These are phyloP conservation scores for Penicillium sp. DNA, from an alignment of 2,329 filamentous ascomycete species.

Conservation along the genomic window DNA sequence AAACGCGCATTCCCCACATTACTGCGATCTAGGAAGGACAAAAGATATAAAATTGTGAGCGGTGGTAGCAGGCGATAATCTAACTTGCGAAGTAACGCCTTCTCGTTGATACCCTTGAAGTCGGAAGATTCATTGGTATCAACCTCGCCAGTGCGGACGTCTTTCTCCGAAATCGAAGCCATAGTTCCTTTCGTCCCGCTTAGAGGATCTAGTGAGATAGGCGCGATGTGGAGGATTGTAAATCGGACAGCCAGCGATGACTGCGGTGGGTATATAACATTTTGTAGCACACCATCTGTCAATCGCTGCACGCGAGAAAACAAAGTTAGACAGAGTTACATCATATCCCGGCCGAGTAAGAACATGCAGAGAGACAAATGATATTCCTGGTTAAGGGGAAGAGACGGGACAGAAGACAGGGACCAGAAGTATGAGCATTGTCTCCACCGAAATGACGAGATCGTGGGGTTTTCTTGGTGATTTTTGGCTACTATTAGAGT, in stretches of 20 bases:
- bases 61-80: constrained; percentile 48
- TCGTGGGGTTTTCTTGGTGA: neutral
- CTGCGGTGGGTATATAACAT: neutral
- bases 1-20: constrained; percentile 9
- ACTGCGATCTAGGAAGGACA: constrained; percentile 4
- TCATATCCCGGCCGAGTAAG: neutral
- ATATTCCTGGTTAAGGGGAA: neutral
- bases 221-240: neutral
- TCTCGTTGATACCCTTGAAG: constrained; percentile 36
- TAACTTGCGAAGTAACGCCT: constrained; percentile 45
- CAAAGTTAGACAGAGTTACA: neutral
- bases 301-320: neutral
- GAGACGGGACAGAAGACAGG: neutral
- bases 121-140: constrained; percentile 1
- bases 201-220: neutral
- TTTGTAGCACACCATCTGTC: neutral
- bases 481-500: neutral
- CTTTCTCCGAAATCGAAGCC: neutral
- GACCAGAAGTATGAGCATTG: neutral
- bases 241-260: neutral
- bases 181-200: neutral
- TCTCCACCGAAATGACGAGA: neutral
- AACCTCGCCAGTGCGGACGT: neutral
- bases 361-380: neutral
- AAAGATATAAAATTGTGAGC: constrained; percentile 34